Evolutionary conservation across 169 alveolate species (phyloP), one percentile per base, ranked within the genome.

Genomic region (Plasmodium adleri): DNA sequence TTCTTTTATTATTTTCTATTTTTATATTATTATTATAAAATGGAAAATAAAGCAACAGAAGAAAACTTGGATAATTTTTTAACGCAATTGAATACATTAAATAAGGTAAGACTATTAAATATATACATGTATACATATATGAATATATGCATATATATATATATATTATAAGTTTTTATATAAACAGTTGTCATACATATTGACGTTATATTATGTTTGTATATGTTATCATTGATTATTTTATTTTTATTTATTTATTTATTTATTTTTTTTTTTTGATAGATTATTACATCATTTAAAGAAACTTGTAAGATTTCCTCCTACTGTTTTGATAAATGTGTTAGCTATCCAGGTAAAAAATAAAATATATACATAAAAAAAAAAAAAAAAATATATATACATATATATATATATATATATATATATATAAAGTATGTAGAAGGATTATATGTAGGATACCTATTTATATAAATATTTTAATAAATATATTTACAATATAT

Each of bases 281-380:
- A 80, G 90, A 20, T 80, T 32, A 80, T 80, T 67, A 50, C 83
- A 0, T 80, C 90, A 12, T 80, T 80, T 64, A 80, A 80, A 47
- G 90, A 80, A 60, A 80, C 72, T n/a, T 80, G 83, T 47, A 80
- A 80, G 39, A 67, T 80, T 28, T 47, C 90, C 9, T 66, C 90
- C 66, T 80, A 80, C 73, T 80, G 90, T 52, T 80, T 80, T 60
- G 90, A 80, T 56, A 80, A 80, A 52, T 80, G 90, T 54, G 90
- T 80, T 68, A 66, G 71, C 50, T 80, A 80, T 15, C 90, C 90
- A 26, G 83, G 90, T 80, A 67, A 3, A 3, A 32, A 2, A 12
- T 9, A 39, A 49, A 78, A 17, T 63, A 67, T 20, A 20, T 20
- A 20, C 22, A 20, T 20, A 78, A 45, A 49, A n/a, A 3, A 54